These are phyloP conservation scores for Candida insectorum DNA, from an alignment of 805 yeast genomes.

Conservation along the genomic window DNA sequence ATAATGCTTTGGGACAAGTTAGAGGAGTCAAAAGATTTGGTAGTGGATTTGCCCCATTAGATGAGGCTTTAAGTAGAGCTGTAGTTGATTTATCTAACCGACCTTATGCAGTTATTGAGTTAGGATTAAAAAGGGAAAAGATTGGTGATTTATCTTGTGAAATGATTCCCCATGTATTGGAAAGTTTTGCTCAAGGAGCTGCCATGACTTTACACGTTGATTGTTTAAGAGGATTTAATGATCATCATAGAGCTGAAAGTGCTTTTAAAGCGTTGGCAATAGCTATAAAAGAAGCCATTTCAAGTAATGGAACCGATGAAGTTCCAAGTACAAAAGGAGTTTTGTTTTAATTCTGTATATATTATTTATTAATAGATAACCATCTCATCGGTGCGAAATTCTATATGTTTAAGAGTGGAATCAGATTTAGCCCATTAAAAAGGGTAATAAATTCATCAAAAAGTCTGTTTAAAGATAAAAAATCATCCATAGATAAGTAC, in stretches of 20 bases:
- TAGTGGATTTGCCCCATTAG: slow-evolving; percentile 89
- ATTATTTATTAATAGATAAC: neutral
- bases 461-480: neutral
- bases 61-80: slow-evolving; percentile 92
- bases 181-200: slow-evolving; percentile 91
- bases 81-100: slow-evolving; percentile 95
- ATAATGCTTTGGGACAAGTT: slow-evolving; percentile 83
- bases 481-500: slow-evolving; percentile 21
- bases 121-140: slow-evolving; percentile 88
- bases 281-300: slow-evolving; percentile 82
- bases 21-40: slow-evolving; percentile 94
- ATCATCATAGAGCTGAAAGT: slow-evolving; percentile 93
- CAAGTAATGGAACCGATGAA: slow-evolving; percentile 81
- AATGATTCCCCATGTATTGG: slow-evolving; percentile 97
- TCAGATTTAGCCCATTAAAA: too few relatives aligned
- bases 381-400: neutral
- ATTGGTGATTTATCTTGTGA: slow-evolving; percentile 90
- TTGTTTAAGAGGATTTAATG: slow-evolving; percentile 88
- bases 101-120: slow-evolving; percentile 85
- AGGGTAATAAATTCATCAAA: neutral
- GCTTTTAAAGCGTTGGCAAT: slow-evolving; percentile 96
- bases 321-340: slow-evolving; percentile 98
- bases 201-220: slow-evolving; percentile 92
- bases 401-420: too few relatives aligned
- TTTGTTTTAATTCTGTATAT: slow-evolving; percentile 44